Base-by-base conservation (phyloP, 768 basidiomycete genomes). In the Lactarius vividus region DNA sequence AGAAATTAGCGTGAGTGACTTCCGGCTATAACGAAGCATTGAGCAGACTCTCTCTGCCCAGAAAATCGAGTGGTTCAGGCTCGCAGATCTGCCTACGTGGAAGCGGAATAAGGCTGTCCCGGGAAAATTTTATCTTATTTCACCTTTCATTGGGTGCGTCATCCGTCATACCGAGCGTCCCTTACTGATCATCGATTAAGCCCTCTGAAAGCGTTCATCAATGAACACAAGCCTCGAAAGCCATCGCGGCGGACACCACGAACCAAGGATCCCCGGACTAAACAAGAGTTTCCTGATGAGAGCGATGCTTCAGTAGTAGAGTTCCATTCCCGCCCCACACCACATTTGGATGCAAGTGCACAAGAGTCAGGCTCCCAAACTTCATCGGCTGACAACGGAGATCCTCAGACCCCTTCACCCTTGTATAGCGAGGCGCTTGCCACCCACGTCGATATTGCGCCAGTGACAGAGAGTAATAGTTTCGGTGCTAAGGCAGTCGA, bases 51-150 rank as follows among this genome's bases (percentile, higher is more conserved):
- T 69, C 71, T 57, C 68, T 65, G 44, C 53, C 42, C 74, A 98
- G 96, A 93, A 92, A 81, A 98, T 98, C 71, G 89, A 95, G 74
- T 99, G 97, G 97, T 97, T 97, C 77, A 86, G 81, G 66, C 79
- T 98, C 59, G 81, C 83, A 23, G 94, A 98, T 74, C 80, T 99
- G 10, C 97, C 96, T 1, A 94, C 92, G 0, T 99, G 96, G 96
- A 94, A 85, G 74, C 85, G 85, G 71, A 89, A 84, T 74, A 91
- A 84, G 73, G 79, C 82, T 40, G 80, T 79, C 64, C 82, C 81
- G 18, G 88, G 91, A 49, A 94, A 91, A 75, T 98, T 97, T 77
- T 99, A 97, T 78, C 81, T 98, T 73, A 94, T 98, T 42, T 86
- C 94, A 0, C 96, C 96, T 4, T 97, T 98, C 79, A 94, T 99